Percentiles rank a stretch among this genome's conserved stretches.
These are phyloP conservation scores for Candida sp. DNA, from an alignment of 1,139 yeast species.

Conservation along the genomic window DNA sequence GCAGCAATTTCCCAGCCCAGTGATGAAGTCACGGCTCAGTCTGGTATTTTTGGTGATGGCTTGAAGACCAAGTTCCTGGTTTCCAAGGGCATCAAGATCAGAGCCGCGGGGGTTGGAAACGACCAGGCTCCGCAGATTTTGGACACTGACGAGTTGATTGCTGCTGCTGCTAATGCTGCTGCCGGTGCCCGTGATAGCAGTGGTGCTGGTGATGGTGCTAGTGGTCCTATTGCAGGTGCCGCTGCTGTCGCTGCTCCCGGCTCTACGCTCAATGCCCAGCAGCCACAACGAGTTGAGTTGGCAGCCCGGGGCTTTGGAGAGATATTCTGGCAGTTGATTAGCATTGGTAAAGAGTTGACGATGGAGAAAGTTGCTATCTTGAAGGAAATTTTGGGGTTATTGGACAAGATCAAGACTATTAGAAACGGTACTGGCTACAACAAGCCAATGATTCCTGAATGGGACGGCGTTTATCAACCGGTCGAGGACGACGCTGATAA, in stretches of 20 bases:
- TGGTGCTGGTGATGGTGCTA: neutral
- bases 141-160: neutral
- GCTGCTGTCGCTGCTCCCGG: slow-evolving; percentile 1
- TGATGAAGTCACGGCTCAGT: slow-evolving; percentile 7
- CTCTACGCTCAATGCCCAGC: neutral
- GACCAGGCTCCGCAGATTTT: neutral
- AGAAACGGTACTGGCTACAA: slow-evolving; percentile 1
- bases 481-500: slow-evolving; percentile 1
- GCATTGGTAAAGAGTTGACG: slow-evolving; percentile 14
- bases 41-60: slow-evolving; percentile 7
- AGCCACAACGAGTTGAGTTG: slow-evolving; percentile 6
- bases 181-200: neutral
- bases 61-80: slow-evolving; percentile 9
- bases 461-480: slow-evolving; percentile 5
- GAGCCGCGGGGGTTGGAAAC: slow-evolving; percentile 1
- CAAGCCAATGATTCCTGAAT: slow-evolving; percentile 5
- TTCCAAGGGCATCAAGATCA: slow-evolving; percentile 7
- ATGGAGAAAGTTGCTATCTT: slow-evolving; percentile 14
- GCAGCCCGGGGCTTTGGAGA: slow-evolving; percentile 13
- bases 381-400: slow-evolving; percentile 13
- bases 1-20: slow-evolving; percentile 5
- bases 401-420: slow-evolving; percentile 12
- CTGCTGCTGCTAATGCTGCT: neutral
- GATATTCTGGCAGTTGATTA: slow-evolving; percentile 16
- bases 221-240: neutral